These are phyloP conservation scores for Neurospora discreta DNA, from an alignment of 495 filamentous ascomycete species.

Conservation along the genomic window DNA sequence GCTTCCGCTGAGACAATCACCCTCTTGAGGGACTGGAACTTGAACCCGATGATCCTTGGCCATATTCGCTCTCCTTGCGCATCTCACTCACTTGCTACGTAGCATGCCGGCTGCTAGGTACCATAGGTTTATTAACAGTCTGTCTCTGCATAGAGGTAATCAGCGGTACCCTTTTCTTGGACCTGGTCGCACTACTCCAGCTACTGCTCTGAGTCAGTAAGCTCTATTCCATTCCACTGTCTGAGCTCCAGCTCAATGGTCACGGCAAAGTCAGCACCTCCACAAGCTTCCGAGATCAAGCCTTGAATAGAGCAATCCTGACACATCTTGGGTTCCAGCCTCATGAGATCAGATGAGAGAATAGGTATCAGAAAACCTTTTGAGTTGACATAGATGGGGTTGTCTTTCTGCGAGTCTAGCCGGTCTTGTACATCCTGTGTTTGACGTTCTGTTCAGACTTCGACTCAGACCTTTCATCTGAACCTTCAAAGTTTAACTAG, in stretches of 20 bases:
- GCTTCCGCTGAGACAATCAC: neutral
- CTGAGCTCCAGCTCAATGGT: neutral
- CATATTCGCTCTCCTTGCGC: neutral
- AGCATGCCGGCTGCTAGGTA: neutral
- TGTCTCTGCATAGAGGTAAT: neutral
- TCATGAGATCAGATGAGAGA: neutral
- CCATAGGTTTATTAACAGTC: neutral
- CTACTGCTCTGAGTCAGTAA: neutral
- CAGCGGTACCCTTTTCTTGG: neutral
- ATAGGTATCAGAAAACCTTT: neutral
- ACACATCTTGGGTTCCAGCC: neutral
- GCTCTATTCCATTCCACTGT: neutral
- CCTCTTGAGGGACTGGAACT: neutral
- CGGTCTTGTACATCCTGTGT: neutral
- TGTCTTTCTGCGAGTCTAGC: neutral
- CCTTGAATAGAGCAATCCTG: neutral
- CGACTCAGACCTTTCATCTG: neutral
- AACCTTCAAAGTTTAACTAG: neutral
- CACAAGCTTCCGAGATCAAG: neutral
- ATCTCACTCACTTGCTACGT: neutral
- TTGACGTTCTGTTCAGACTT: neutral
- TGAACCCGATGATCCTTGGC: neutral
- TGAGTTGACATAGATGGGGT: neutral
- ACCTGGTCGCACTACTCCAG: neutral
- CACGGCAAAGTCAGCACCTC: neutral